These are phyloP conservation scores for Erigeron philadelphicus DNA, from an alignment of 140 eudicot genomes.

Conservation along the genomic window DNA sequence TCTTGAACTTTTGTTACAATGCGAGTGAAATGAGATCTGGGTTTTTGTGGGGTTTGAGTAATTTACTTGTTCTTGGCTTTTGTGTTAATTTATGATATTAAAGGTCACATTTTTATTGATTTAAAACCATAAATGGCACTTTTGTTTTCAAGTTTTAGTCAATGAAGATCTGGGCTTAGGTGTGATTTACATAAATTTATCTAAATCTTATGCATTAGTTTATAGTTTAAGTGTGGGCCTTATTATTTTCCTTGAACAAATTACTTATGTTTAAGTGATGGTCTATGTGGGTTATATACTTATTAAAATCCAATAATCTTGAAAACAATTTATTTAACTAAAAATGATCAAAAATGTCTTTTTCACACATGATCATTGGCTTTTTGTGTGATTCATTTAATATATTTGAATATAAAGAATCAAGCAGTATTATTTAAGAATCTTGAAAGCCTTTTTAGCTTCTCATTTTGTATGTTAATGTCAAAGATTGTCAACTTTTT, in stretches of 20 bases:
- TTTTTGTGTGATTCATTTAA: slow-evolving; percentile 24
- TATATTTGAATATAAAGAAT: slow-evolving; percentile 12
- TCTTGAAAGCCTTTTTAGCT: slow-evolving; percentile 10
- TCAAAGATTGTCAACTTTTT: slow-evolving; percentile 16
- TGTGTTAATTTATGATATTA: not conserved
- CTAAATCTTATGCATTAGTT: slow-evolving; percentile 11
- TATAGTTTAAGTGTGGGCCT: not conserved
- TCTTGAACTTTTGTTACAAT: slow-evolving; percentile 1
- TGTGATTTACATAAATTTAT: not conserved
- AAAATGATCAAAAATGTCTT: slow-evolving; percentile 16
- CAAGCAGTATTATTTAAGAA: slow-evolving; percentile 13
- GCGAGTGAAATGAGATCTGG: slow-evolving; percentile 28
- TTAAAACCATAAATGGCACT: slow-evolving; percentile 6
- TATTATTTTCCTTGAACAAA: not conserved
- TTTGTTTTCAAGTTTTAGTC: slow-evolving; percentile 4
- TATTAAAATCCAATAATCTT: not conserved
- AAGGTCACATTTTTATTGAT: slow-evolving; percentile 12
- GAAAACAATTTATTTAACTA: slow-evolving; percentile 11
- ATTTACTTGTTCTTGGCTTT: slow-evolving; percentile 9
- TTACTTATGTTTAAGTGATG: not conserved
- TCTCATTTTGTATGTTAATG: slow-evolving; percentile 11
- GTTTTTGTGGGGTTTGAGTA: slow-evolving; percentile 28
- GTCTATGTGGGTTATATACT: slow-evolving; percentile 14
- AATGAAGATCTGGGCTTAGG: slow-evolving; percentile 23
- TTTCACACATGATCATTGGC: slow-evolving; percentile 14